phyloP scores from a whole-genome alignment of 306 rosid species.

The Prunus salicina region DNA sequence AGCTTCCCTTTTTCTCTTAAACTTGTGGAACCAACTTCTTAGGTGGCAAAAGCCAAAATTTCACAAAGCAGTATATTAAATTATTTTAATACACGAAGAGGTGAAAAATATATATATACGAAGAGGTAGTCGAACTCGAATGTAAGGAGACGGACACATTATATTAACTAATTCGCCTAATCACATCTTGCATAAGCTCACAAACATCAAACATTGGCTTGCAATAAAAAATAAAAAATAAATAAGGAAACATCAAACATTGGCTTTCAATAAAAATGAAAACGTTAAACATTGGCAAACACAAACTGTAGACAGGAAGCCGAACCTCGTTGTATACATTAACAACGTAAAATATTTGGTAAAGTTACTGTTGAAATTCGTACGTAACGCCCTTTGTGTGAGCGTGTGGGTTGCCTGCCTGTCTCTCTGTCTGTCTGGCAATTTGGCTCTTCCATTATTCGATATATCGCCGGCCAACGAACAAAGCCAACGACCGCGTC shows the following conservation, averaged over 20 bases:
- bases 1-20: neutral
- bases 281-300: neutral
- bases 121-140: too few species aligned
- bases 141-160: accelerated
- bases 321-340: neutral
- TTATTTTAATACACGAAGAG: too few species aligned
- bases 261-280: too few species aligned
- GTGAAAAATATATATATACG: too few species aligned
- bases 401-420: neutral
- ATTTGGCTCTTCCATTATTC: conserved; percentile 18
- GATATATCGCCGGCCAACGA: conserved; percentile 45
- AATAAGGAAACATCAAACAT: too few species aligned
- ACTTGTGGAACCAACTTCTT: neutral
- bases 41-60: neutral
- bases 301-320: neutral
- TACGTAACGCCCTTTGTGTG: conserved; percentile 21
- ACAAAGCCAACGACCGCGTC: conserved; percentile 6
- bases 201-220: too few species aligned
- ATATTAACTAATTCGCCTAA: too few species aligned
- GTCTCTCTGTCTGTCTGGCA: conserved; percentile 29
- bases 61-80: too few species aligned
- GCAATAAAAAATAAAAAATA: too few species aligned
- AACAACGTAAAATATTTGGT: neutral
- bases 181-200: too few species aligned
- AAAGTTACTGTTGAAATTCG: neutral